Evolutionary conservation across 2,329 filamentous ascomycete genomes (phyloP).

Genomic region (Blumeria graminis): DNA sequence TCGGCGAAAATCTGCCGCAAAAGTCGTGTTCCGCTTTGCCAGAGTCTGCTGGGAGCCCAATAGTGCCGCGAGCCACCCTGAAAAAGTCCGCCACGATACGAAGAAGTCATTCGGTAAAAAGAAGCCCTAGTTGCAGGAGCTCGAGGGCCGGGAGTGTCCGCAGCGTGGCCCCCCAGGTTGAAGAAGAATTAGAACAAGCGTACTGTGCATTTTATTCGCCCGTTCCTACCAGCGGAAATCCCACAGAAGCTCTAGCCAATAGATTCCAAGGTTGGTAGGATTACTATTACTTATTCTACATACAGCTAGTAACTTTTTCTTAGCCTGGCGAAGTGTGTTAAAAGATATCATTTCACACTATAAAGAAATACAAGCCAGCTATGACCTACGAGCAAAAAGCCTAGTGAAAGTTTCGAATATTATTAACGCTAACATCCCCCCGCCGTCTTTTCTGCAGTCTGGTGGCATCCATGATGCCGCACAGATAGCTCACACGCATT

Average conservation of each 20-base stretch:
- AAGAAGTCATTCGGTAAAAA: slow-evolving; percentile 47
- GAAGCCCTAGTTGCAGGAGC: slow-evolving; percentile 59
- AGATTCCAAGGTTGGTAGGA: slow-evolving; percentile 55
- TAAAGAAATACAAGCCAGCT: slow-evolving; percentile 70
- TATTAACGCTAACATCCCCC: slow-evolving; percentile 55
- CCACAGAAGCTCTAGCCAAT: slow-evolving; percentile 66
- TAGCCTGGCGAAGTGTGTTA: slow-evolving; percentile 83
- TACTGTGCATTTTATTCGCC: slow-evolving; percentile 79
- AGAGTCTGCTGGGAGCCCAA: slow-evolving; percentile 11
- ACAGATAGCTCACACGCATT: slow-evolving; percentile 56
- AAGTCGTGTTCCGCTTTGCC: slow-evolving; percentile 31
- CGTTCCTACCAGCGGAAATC: slow-evolving; percentile 65
- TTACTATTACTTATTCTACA: neutral
- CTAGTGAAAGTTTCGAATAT: slow-evolving; percentile 63
- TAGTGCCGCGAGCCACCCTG: slow-evolving; percentile 42
- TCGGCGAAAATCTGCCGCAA: slow-evolving; percentile 26
- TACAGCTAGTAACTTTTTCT: neutral
- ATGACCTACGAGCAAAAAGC: slow-evolving; percentile 65
- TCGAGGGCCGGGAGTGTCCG: slow-evolving; percentile 68
- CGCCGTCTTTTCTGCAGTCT: slow-evolving; percentile 50
- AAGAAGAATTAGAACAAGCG: slow-evolving; percentile 39
- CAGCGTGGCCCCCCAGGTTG: slow-evolving; percentile 50
- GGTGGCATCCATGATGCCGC: slow-evolving; percentile 77
- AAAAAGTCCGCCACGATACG: slow-evolving; percentile 72
- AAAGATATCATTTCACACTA: slow-evolving; percentile 92